Percentiles rank a stretch among this genome's conserved stretches.
Conservation (phyloP, 2,329 filamentous ascomycete genomes). For the Botryosphaeria dothidea region DNA sequence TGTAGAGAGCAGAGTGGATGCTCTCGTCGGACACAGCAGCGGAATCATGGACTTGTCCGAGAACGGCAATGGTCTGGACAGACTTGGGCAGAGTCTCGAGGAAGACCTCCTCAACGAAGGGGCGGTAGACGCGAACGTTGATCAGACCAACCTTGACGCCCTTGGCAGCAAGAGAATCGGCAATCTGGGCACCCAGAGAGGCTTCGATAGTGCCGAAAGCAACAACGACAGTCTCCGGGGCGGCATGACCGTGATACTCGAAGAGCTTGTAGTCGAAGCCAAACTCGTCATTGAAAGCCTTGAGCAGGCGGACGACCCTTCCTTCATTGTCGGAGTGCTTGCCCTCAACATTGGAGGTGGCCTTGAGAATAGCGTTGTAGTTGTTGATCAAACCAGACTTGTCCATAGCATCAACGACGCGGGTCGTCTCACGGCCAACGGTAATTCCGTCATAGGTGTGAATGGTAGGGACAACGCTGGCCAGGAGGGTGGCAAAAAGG, state of each 20-base stretch:
- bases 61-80: slow-evolving; percentile 74
- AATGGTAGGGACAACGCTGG: slow-evolving; percentile 76
- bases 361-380: slow-evolving; percentile 67
- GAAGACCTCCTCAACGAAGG: slow-evolving; percentile 94
- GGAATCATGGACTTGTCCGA: slow-evolving; percentile 82
- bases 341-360: slow-evolving; percentile 63
- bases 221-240: slow-evolving; percentile 80
- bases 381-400: slow-evolving; percentile 67
- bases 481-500: slow-evolving; percentile 79
- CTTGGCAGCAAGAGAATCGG: slow-evolving; percentile 68
- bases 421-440: slow-evolving; percentile 77
- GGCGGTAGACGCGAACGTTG: slow-evolving; percentile 90
- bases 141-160: slow-evolving; percentile 82
- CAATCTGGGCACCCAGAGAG: slow-evolving; percentile 80
- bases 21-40: slow-evolving; percentile 72
- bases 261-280: slow-evolving; percentile 92
- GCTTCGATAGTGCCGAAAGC: slow-evolving; percentile 92
- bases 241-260: slow-evolving; percentile 85
- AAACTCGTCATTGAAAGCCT: slow-evolving; percentile 83
- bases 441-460: slow-evolving; percentile 88
- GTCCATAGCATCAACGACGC: slow-evolving; percentile 79
- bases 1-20: slow-evolving; percentile 81
- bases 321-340: slow-evolving; percentile 71
- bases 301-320: slow-evolving; percentile 69
- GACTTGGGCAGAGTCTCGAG: slow-evolving; percentile 76